Base-by-base conservation (phyloP, 2,329 filamentous ascomycete genomes). In the Exophiala calicioides region DNA sequence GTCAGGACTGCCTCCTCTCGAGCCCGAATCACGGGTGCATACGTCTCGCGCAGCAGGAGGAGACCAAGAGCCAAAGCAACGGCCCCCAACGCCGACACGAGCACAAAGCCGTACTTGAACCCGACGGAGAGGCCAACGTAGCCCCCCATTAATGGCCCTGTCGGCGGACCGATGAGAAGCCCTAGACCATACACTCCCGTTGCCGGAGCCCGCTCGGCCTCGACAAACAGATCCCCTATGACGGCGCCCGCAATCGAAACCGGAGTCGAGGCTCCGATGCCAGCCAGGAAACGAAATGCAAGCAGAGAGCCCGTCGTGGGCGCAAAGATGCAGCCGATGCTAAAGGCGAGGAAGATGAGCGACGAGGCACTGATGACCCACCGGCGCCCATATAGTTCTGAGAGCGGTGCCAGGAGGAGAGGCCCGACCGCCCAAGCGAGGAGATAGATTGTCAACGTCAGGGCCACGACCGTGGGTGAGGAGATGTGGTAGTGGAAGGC, bases 311-410 rank as follows among this genome's bases (percentile, higher is more conserved):
- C 64, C 53, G 74, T 76, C 7, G 68, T 78, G 44, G 70, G 65
- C 3, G 78, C 73, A 5, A 80, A 71, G 1, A 77, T 81, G 54
- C 80, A 83, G 5, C 72, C 78, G 23, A 80, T 71, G 57, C 80
- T 82, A 63, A 81, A 85, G n/a, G 76, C 63, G 5, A 80, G 57
- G 59, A 75, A 80, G 50, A 77, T 68, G 19, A 80, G 52, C 56
- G 80, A 81, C 1, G 77, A 66, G 3, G 72, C 51, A 53, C 81
- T 78, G 2, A 81, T 65, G 1, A 81, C 68, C 9, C 72, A 66
- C 2, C 76, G 71, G 26, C 79, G 70, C 3, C 78, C 78, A 54
- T 75, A 81, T 8, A 88, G 80, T 65, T 88, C 85, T 35, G 74
- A 78, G 34, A 88, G 64, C 0, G 84, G 85, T 0, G 80, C 80